Base-by-base conservation (phyloP, 2,329 filamentous ascomycete species). In the Aspergillus cejpii region DNA sequence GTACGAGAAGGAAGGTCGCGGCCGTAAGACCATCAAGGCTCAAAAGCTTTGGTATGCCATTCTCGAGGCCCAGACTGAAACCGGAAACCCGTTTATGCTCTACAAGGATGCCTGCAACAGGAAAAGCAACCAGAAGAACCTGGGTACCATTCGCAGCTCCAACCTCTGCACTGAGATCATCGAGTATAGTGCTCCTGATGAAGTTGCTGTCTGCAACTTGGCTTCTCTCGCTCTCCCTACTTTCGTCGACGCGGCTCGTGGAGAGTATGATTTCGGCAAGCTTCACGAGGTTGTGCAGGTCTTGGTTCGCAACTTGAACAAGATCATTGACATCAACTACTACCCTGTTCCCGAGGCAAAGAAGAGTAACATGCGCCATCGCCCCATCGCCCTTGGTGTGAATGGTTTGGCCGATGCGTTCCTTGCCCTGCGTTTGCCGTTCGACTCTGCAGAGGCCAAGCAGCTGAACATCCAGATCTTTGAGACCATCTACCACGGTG, bases 101-200 rank as follows among this genome's bases (percentile, higher is more conserved):
- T 98, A 98, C 83, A 98, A 98, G 79, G 92, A 98, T 72, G 80
- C 84, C 63, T 91, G 86, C 81, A 98, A 98, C 81, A 83, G 83
- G 69, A 98, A 98, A 85, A 96, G 90, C 78, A 98, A 98, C 80
- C 92, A 98, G 76, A 97, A 98, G 84, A 98, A 98, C 73, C 79
- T 98, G 24, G 92, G 92, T 55, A 96, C 90, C 51, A 98, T 98
- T 61, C 89, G 89, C 70, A 96, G 88, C 78, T 98, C 92, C 63
- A 98, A 98, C 71, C 78, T 98, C 39, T 98, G 92, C 82, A 97
- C 91, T 40, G 92, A 98, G 73, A 98, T 98, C 60, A 80, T 98
- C 54, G 92, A 98, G 75, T 98, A 96, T 77, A 94, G 78, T 54
- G 88, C 92, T 27, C 91, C 92, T 27, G 92, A 98, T 70, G 92